Conservation (phyloP, 1,284 basidiomycete species). For the Laetiporus sulphureus region DNA sequence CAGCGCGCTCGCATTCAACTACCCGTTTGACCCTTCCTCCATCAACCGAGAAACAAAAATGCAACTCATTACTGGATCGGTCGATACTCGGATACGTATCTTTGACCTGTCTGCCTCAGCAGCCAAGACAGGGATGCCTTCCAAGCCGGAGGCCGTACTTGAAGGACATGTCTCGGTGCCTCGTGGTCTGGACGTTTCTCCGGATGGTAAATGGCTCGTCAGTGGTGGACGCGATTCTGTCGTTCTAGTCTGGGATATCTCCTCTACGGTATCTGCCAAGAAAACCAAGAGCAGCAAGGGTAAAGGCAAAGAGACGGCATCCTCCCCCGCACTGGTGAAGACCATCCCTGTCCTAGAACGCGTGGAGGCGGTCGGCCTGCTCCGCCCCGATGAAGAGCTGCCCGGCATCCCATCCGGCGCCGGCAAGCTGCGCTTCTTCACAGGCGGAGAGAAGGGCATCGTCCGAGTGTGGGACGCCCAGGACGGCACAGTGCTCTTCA, state of each 20-base stretch:
- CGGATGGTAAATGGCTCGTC: constrained; percentile 81
- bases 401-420: constrained; percentile 34
- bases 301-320: constrained; percentile 44
- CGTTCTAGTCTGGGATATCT: constrained; percentile 83
- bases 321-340: constrained; percentile 58
- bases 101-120: constrained; percentile 74
- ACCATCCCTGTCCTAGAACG: constrained; percentile 86
- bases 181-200: constrained; percentile 78
- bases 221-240: constrained; percentile 90
- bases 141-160: constrained; percentile 71
- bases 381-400: constrained; percentile 46
- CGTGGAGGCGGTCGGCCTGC: constrained; percentile 78
- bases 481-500: constrained; percentile 57
- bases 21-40: constrained; percentile 49
- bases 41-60: constrained; percentile 48
- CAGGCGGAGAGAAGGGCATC: constrained; percentile 83
- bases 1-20: constrained; percentile 82
- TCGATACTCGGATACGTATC: constrained; percentile 85
- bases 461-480: constrained; percentile 81
- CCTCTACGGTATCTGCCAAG: constrained; percentile 24
- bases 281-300: constrained; percentile 35
- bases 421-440: constrained; percentile 62
- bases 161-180: constrained; percentile 92
- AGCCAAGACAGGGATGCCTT: constrained; percentile 45
- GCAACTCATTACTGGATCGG: constrained; percentile 84